Conservation (phyloP, 2,329 filamentous ascomycete species). For the Ascochyta clinopodiicola region DNA sequence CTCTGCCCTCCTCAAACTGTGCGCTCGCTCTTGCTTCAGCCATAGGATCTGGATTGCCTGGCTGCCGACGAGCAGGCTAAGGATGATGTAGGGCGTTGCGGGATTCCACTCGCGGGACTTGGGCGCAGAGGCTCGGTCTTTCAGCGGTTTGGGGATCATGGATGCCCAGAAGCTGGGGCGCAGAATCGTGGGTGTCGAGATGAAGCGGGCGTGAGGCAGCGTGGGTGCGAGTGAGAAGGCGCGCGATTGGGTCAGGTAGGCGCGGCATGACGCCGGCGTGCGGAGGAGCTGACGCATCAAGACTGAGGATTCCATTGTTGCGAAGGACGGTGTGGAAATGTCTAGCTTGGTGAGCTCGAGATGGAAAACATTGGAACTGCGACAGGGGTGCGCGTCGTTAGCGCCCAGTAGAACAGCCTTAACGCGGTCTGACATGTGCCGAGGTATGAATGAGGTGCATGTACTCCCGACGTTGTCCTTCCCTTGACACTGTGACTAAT, state of each 20-base stretch:
- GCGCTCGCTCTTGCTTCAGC: constrained; percentile 75
- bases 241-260: constrained; percentile 21
- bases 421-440: constrained; percentile 9
- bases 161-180: constrained; percentile 48
- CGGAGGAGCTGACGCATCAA: constrained; percentile 40
- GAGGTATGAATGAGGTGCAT: constrained; percentile 18
- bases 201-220: constrained; percentile 25
- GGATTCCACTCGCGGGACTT: constrained; percentile 57
- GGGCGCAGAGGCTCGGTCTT: constrained; percentile 14
- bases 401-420: neutral
- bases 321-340: neutral
- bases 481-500: constrained; percentile 1
- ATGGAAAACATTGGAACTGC: constrained; percentile 4
- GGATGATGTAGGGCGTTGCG: constrained; percentile 69
- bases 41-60: constrained; percentile 94
- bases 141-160: constrained; percentile 46
- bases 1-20: constrained; percentile 77
- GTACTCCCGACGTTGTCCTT: constrained; percentile 1
- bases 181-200: constrained; percentile 45
- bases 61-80: constrained; percentile 82
- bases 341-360: neutral
- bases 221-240: constrained; percentile 28
- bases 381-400: constrained; percentile 8
- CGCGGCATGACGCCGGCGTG: constrained; percentile 29
- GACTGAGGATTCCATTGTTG: constrained; percentile 33